Base-by-base conservation (phyloP, 352 stramenopile species). In the Phytophthora constricta region DNA sequence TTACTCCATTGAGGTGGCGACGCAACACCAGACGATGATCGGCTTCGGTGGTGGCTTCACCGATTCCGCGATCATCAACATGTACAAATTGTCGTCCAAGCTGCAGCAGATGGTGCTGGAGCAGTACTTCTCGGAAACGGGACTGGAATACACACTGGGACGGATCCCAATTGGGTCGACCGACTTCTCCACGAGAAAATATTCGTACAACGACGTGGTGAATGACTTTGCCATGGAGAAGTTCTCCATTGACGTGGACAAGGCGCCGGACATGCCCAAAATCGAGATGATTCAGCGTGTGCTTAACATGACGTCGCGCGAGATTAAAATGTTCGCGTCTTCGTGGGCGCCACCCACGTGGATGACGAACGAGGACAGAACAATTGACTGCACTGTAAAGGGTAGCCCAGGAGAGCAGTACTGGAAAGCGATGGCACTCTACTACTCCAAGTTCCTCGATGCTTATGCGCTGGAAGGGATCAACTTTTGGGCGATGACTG, bases 21-120 rank as follows among this genome's bases (percentile, higher is more conserved):
- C 61, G 28, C 77, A 26, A 48, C 75, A 75, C 57, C 72, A 93
- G 67, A 57, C 77, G 25, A 87, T 94, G 19, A 54, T 88, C 19
- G 86, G 81, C 10, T 94, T 94, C 51, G 86, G 86, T n/a, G 86
- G 83, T 17, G 82, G 83, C 3, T 93, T 94, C 72, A 94, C 86
- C 5, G 87, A 95, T 46, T 58, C 82, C 4, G 72, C 76, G 19
- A 65, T 80, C 26, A 82, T 84, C 54, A 87, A 91, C 58, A 65
- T 94, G 37, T 74, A 75, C 58, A 77, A 76, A 56, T 57, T 93
- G 45, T 67, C 77, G 23, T 20, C 62, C 13, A 53, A 56, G 25
- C 47, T 87, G 17, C 78, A 89, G 58, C 43, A 80, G n/a, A 56
- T 81, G 46, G 55, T 86, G 22, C 27, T 89, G 50, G 64, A 90